Evolutionary conservation across 148 eudicot species (phyloP).

Genomic region (Vaccinium vitisidaea): DNA sequence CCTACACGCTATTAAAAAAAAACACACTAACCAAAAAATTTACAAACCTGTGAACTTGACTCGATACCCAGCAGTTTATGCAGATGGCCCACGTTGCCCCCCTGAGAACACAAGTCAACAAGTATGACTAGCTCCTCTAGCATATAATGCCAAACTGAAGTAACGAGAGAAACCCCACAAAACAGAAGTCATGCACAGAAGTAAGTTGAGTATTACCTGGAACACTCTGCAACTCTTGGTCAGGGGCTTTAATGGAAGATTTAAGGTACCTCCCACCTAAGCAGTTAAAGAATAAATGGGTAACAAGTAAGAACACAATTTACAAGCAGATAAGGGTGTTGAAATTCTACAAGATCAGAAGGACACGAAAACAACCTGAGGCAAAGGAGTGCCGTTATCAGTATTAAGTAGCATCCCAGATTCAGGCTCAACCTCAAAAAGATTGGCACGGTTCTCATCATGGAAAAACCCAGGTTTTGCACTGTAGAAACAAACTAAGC

Average conservation of each 20-base stretch:
- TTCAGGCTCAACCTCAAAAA: constrained; percentile 87
- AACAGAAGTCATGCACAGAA: not conserved
- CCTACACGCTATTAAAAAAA: not conserved
- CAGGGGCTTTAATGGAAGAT: constrained; percentile 43
- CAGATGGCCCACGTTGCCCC: constrained; percentile 95
- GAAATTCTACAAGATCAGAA: not conserved
- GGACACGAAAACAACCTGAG: constrained; percentile 55
- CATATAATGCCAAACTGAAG: not conserved
- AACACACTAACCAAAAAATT: not conserved
- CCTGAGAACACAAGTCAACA: constrained; percentile 46
- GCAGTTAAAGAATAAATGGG: constrained; percentile 10
- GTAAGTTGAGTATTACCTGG: constrained; percentile 52
- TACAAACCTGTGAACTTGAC: constrained; percentile 91
- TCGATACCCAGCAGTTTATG: constrained; percentile 78
- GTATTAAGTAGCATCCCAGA: constrained; percentile 94
- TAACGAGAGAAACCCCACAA: not conserved
- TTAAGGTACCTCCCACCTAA: constrained; percentile 61
- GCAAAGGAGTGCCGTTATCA: constrained; percentile 95
- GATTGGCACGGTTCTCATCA: constrained; percentile 83
- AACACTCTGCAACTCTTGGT: constrained; percentile 63
- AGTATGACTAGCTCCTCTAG: not conserved
- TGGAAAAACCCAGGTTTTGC: constrained; percentile 95
- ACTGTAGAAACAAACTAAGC: constrained; percentile 35
- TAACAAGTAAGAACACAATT: not conserved
- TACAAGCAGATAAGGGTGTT: constrained; percentile 13